A percentile compares a stretch with the other conserved stretches of the same genome.
These are phyloP conservation scores for Solanum corneliomulleri DNA, from an alignment of 257 asterid genomes.

Conservation along the genomic window DNA sequence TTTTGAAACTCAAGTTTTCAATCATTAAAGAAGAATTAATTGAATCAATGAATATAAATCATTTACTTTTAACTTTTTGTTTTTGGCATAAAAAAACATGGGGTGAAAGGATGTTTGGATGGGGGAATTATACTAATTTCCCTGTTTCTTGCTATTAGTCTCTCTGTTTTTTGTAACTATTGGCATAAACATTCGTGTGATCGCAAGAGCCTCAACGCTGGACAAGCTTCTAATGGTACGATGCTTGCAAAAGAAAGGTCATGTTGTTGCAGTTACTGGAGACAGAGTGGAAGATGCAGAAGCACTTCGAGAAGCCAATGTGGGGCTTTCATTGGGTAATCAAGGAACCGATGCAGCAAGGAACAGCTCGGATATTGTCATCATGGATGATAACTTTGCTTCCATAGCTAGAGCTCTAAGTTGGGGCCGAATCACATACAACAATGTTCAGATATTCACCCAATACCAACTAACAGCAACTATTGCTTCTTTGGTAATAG, in stretches of 20 bases:
- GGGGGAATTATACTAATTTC: slow-evolving; percentile 53
- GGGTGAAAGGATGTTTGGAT: slow-evolving; percentile 47
- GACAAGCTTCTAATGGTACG: slow-evolving; percentile 47
- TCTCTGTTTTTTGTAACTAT: slow-evolving; percentile 40
- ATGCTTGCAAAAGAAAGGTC: slow-evolving; percentile 41
- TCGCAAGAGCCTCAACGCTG: slow-evolving; percentile 51
- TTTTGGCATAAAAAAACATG: slow-evolving; percentile 38
- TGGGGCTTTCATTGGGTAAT: slow-evolving; percentile 56
- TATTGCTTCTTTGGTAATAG: slow-evolving; percentile 38
- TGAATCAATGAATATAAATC: no score
- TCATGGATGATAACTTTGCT: slow-evolving; percentile 49
- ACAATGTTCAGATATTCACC: slow-evolving; percentile 55
- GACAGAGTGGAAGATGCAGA: slow-evolving; percentile 49
- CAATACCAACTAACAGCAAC: slow-evolving; percentile 74
- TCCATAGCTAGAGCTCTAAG: slow-evolving; percentile 38
- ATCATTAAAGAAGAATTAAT: no score
- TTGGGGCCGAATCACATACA: slow-evolving; percentile 64
- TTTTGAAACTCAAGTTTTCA: no score
- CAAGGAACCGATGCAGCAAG: slow-evolving; percentile 60
- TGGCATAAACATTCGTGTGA: slow-evolving; percentile 47
- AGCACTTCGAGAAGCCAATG: slow-evolving; percentile 47
- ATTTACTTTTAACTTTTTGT: no score
- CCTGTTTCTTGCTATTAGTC: slow-evolving; percentile 37
- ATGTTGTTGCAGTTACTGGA: slow-evolving; percentile 68
- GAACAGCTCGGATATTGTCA: slow-evolving; percentile 59